Conservation (phyloP, 1,284 basidiomycete genomes). For the Ustilago loliicola region DNA sequence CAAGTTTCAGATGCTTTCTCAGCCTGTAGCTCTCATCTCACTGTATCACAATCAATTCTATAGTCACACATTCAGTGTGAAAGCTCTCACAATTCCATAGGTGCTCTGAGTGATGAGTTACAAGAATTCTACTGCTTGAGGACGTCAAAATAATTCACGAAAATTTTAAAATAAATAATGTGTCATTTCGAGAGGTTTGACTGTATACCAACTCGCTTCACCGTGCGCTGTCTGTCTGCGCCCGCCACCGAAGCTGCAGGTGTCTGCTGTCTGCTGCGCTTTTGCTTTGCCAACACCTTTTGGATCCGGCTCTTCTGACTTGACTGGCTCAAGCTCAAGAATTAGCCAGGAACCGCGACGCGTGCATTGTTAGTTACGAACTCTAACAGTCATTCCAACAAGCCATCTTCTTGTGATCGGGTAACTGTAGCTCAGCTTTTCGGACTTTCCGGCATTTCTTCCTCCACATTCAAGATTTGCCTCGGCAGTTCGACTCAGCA, state of each 20-base stretch:
- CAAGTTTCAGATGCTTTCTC: too few species aligned
- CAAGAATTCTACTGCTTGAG: too few species aligned
- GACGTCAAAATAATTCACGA: too few species aligned
- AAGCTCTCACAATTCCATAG: too few species aligned
- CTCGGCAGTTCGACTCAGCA: constrained; percentile 4
- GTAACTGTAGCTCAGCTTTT: constrained; percentile 5
- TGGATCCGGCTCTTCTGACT: background rate
- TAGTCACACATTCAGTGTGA: too few species aligned
- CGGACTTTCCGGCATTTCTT: constrained; percentile 6
- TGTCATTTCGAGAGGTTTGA: too few species aligned
- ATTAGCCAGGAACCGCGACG: background rate
- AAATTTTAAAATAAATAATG: too few species aligned
- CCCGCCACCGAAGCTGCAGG: constrained; percentile 11
- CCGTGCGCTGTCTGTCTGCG: constrained; percentile 10
- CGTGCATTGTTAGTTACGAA: background rate
- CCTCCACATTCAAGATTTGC: constrained; percentile 15
- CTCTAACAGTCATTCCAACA: background rate
- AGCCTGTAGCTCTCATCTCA: too few species aligned
- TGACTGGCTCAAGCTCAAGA: background rate
- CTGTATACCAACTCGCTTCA: too few species aligned
- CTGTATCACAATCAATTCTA: too few species aligned
- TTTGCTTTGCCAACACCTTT: constrained; percentile 9
- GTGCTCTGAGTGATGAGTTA: too few species aligned
- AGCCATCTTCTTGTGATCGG: constrained; percentile 17
- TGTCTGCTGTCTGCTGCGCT: constrained; percentile 2